These are phyloP conservation scores for Suhomyces prunicola DNA, from an alignment of 805 yeast genomes.

Conservation along the genomic window DNA sequence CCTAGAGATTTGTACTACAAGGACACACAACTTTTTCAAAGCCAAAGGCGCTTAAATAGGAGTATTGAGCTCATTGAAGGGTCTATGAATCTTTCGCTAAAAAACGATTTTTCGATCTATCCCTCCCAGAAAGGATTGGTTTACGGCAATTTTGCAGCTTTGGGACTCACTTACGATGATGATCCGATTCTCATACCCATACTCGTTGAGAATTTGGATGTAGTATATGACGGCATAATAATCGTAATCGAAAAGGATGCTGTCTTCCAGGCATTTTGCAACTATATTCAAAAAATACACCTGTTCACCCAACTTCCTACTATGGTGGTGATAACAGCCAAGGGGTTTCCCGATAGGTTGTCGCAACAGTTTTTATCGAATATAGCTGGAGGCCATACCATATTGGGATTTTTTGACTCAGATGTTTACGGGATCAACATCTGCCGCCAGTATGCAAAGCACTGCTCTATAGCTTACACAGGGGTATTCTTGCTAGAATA, in stretches of 20 bases:
- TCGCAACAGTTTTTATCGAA: conserved; percentile 43
- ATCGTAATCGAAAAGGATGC: conserved; percentile 42
- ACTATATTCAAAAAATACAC: conserved; percentile 9
- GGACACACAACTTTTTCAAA: conserved; percentile 49
- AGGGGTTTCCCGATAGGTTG: conserved; percentile 62
- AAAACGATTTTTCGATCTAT: conserved; percentile 38
- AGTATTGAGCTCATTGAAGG: conserved; percentile 36
- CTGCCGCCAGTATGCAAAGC: conserved; percentile 31
- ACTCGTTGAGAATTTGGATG: not conserved
- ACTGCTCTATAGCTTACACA: conserved; percentile 19
- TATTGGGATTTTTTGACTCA: conserved; percentile 54
- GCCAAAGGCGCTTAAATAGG: conserved; percentile 42
- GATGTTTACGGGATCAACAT: conserved; percentile 65
- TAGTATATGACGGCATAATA: not conserved
- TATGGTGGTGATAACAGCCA: conserved; percentile 50
- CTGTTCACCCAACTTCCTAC: not conserved
- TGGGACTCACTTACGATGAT: not conserved
- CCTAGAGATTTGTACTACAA: conserved; percentile 58
- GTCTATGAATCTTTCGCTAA: conserved; percentile 37
- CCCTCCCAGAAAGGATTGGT: conserved; percentile 59
- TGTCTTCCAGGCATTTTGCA: conserved; percentile 32
- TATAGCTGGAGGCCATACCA: conserved; percentile 30
- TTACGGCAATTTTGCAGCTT: conserved; percentile 28
- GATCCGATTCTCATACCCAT: conserved; percentile 28
- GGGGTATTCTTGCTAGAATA: conserved; percentile 46